phyloP scores from a whole-genome alignment of 331 rosid species.

The Stylosanthes scabra region DNA sequence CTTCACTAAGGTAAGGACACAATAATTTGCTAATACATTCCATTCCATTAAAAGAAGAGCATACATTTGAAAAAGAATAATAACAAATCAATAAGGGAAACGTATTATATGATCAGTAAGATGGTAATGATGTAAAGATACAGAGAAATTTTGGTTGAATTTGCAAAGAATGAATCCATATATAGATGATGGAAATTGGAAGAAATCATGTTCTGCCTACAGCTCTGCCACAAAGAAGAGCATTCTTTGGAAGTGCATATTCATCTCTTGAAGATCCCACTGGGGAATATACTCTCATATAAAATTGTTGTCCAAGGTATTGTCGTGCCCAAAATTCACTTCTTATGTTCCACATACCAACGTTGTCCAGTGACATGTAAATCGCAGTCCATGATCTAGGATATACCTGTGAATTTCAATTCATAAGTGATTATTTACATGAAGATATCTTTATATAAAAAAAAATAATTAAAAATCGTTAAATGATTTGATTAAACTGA shows the following conservation, averaged over 20 bases:
- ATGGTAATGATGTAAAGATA: slow-evolving; percentile 25
- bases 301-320: slow-evolving; percentile 90
- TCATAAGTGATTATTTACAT: too few species aligned
- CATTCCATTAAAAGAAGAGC: not conserved
- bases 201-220: slow-evolving; percentile 38
- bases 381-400: slow-evolving; percentile 97
- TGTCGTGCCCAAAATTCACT: slow-evolving; percentile 91
- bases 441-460: too few species aligned
- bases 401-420: slow-evolving; percentile 60
- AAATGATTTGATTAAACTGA: too few species aligned
- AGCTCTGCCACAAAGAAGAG: slow-evolving; percentile 91
- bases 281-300: slow-evolving; percentile 80
- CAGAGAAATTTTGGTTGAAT: slow-evolving; percentile 22
- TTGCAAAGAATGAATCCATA: slow-evolving; percentile 46
- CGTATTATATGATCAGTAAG: slow-evolving; percentile 20
- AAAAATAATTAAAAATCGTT: too few species aligned
- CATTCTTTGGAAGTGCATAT: slow-evolving; percentile 80
- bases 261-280: slow-evolving; percentile 76
- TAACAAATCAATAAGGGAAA: slow-evolving; percentile 14
- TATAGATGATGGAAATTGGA: slow-evolving; percentile 2
- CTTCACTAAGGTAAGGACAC: slow-evolving; percentile 15
- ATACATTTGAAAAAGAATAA: slow-evolving; percentile 13
- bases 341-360: slow-evolving; percentile 94
- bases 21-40: not conserved
- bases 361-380: slow-evolving; percentile 82